These are phyloP conservation scores for Pestalotiopsis sp. DNA, from an alignment of 2,329 filamentous ascomycete species.

Conservation along the genomic window DNA sequence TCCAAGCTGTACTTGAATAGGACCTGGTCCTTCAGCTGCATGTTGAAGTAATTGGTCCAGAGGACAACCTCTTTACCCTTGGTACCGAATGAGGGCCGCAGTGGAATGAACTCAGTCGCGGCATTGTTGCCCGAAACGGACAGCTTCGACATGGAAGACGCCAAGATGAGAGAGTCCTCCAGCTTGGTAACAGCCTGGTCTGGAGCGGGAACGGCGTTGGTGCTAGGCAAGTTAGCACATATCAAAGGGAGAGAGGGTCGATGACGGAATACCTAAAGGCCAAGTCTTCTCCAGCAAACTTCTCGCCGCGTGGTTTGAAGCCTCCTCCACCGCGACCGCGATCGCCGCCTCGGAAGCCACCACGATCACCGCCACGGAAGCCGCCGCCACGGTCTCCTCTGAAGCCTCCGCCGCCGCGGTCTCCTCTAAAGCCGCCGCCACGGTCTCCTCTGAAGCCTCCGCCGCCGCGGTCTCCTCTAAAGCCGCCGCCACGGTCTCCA, in stretches of 20 bases:
- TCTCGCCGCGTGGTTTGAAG: slow-evolving; percentile 22
- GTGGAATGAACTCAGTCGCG: slow-evolving; percentile 37
- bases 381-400: slow-evolving; percentile 18
- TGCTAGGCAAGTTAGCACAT: slow-evolving; percentile 10
- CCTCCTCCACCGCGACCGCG: slow-evolving; percentile 21
- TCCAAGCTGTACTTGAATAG: slow-evolving; percentile 51
- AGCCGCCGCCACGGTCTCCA: slow-evolving; percentile 6
- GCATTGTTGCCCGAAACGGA: slow-evolving; percentile 23
- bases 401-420: no score
- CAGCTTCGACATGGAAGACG: slow-evolving; percentile 39
- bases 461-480: background rate
- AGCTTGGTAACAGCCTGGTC: slow-evolving; percentile 36
- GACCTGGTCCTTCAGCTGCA: slow-evolving; percentile 38
- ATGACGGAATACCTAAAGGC: slow-evolving; percentile 34
- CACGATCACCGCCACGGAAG: slow-evolving; percentile 17
- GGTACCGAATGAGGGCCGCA: slow-evolving; percentile 52
- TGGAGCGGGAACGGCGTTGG: slow-evolving; percentile 23
- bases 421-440: no score
- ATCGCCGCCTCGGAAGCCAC: slow-evolving; percentile 12
- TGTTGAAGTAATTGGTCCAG: slow-evolving; percentile 58
- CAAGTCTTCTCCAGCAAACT: slow-evolving; percentile 23
- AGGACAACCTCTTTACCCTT: slow-evolving; percentile 44
- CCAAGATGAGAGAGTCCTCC: slow-evolving; percentile 44
- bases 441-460: slow-evolving; percentile 11
- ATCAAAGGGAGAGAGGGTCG: background rate